Evolutionary conservation across 768 basidiomycete genomes (phyloP).

Genomic region (Kwoniella dejecticola): DNA sequence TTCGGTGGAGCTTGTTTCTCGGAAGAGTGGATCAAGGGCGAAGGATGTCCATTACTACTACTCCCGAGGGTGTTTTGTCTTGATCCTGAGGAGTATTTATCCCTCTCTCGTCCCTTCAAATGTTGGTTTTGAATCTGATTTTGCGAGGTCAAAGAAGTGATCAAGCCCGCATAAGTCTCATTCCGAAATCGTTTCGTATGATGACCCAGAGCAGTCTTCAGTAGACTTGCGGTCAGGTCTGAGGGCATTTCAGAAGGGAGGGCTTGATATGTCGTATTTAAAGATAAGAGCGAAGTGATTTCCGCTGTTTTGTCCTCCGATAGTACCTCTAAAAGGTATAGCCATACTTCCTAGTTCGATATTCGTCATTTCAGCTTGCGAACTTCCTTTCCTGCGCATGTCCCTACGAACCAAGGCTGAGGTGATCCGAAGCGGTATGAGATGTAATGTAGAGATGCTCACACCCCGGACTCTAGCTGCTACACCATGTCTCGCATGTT

Average conservation of each 20-base stretch:
- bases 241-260: conserved; percentile 35
- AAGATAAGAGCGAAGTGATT: conserved; percentile 37
- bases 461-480: conserved; percentile 44
- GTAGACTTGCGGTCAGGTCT: conserved; percentile 25
- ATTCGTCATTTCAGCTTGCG: no score
- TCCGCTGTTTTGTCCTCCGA: conserved; percentile 44
- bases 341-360: conserved; percentile 48
- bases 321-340: conserved; percentile 47
- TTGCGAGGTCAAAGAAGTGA: conserved; percentile 44
- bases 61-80: not conserved
- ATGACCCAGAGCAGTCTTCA: conserved; percentile 43
- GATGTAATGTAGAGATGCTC: conserved; percentile 7
- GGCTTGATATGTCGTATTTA: conserved; percentile 34
- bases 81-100: not conserved
- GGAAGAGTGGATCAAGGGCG: not conserved
- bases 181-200: conserved; percentile 46
- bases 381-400: no score
- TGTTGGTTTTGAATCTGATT: not conserved
- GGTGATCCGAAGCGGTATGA: no score
- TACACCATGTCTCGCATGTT: conserved; percentile 48
- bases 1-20: conserved; percentile 1
- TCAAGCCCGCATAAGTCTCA: conserved; percentile 49
- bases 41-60: not conserved
- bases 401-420: no score
- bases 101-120: conserved; percentile 1